Conservation (phyloP, 176 grass and related monocot genomes). For the Triticum monococcum region DNA sequence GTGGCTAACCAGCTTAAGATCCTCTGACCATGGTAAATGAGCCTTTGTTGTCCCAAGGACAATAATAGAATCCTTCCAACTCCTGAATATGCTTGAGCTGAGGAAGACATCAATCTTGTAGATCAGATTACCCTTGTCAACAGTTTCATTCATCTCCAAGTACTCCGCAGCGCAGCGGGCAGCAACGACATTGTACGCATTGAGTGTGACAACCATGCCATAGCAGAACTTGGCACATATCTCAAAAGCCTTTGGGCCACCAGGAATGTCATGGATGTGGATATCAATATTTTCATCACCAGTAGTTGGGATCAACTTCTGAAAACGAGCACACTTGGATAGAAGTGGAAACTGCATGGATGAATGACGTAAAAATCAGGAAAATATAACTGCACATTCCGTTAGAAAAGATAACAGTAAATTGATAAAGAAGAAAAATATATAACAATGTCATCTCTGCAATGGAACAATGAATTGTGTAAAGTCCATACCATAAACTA, state of each 20-base stretch:
- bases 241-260: constrained; percentile 86
- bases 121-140: constrained; percentile 95
- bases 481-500: neutral
- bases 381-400: neutral
- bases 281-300: constrained; percentile 65
- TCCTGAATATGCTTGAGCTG: constrained; percentile 70
- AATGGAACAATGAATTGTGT: neutral
- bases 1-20: constrained; percentile 79
- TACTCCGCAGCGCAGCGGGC: constrained; percentile 86
- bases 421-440: neutral
- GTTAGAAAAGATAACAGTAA: neutral
- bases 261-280: constrained; percentile 76
- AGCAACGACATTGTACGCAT: constrained; percentile 88
- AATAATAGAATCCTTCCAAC: constrained; percentile 98
- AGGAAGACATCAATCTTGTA: constrained; percentile 96
- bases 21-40: constrained; percentile 85
- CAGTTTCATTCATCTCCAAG: constrained; percentile 88
- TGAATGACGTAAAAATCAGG: neutral
- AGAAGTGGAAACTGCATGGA: constrained; percentile 86
- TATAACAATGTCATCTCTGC: neutral
- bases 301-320: constrained; percentile 69
- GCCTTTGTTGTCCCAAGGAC: constrained; percentile 87
- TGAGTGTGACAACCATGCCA: constrained; percentile 76
- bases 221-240: constrained; percentile 98
- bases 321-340: constrained; percentile 80